A percentile compares a stretch with the other conserved stretches of the same genome.
Conservation (phyloP, 805 yeast species). For the Candida awuae region DNA sequence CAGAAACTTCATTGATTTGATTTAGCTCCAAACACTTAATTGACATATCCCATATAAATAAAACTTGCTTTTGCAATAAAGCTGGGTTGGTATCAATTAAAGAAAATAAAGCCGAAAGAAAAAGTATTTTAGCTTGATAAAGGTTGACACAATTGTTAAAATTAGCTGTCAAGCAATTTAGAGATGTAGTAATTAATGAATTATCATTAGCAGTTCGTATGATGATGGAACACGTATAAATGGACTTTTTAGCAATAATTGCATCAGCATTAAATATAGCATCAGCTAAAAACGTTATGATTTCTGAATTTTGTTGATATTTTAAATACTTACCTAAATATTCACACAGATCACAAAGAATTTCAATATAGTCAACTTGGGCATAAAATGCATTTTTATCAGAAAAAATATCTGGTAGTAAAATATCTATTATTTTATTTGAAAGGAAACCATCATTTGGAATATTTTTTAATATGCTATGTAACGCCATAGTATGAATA, state of each 20-base stretch:
- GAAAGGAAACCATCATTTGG: constrained; percentile 17
- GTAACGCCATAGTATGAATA: constrained; percentile 46
- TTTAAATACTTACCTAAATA: constrained; percentile 31
- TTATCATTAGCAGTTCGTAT: constrained; percentile 19
- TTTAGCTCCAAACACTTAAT: constrained; percentile 13
- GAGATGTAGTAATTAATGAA: not conserved
- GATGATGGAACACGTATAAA: constrained; percentile 33
- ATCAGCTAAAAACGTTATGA: constrained; percentile 27
- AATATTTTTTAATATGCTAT: constrained; percentile 33
- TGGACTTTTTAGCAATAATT: constrained; percentile 38
- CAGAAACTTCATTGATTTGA: constrained; percentile 21
- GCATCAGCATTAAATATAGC: constrained; percentile 35
- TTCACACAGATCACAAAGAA: constrained; percentile 47
- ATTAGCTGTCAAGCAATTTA: not conserved
- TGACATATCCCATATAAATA: constrained; percentile 12
- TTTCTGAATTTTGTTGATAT: constrained; percentile 16
- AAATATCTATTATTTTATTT: constrained; percentile 26
- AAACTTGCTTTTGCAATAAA: constrained; percentile 15
- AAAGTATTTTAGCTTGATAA: constrained; percentile 1
- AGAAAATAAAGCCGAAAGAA: constrained; percentile 6
- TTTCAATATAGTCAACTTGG: constrained; percentile 52
- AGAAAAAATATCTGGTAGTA: constrained; percentile 30
- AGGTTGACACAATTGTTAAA: not conserved
- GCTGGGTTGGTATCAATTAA: constrained; percentile 25
- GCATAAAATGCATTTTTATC: constrained; percentile 21